Conservation (phyloP, 306 rosid genomes). For the Arachis stenosperma region DNA sequence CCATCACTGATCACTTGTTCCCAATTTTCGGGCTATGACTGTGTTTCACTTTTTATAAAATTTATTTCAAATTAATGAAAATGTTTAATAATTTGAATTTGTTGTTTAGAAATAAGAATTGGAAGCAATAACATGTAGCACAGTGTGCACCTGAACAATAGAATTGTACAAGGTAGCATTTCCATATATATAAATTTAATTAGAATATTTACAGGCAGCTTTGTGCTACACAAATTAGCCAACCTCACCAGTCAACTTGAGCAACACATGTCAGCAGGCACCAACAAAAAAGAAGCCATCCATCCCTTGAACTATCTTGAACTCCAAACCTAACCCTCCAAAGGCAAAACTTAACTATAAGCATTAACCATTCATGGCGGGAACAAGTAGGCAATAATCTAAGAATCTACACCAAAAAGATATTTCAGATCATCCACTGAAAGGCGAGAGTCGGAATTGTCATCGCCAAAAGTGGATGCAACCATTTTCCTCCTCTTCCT, state of each 20-base stretch:
- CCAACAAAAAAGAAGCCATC: conserved; percentile 33
- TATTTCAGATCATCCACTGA: conserved; percentile 94
- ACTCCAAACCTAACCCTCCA: conserved; percentile 9
- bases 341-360: conserved; percentile 14
- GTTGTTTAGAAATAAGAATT: too few relatives aligned
- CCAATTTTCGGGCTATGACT: background rate
- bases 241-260: conserved; percentile 1
- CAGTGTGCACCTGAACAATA: background rate
- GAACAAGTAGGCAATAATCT: conserved; percentile 26
- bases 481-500: conserved; percentile 99
- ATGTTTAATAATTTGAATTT: too few relatives aligned
- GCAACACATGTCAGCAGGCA: conserved; percentile 33
- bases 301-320: conserved; percentile 9
- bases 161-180: conserved; percentile 22
- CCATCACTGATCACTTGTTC: background rate
- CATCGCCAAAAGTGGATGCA: conserved; percentile 93
- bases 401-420: conserved; percentile 76
- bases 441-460: conserved; percentile 61
- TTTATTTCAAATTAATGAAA: background rate
- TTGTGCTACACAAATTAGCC: conserved; percentile 40
- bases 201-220: conserved; percentile 55
- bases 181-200: conserved; percentile 38
- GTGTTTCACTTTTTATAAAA: background rate
- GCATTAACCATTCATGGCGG: background rate
- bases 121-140: background rate